phyloP scores from a whole-genome alignment of 345 rosid species.

The Populus euphratica region DNA sequence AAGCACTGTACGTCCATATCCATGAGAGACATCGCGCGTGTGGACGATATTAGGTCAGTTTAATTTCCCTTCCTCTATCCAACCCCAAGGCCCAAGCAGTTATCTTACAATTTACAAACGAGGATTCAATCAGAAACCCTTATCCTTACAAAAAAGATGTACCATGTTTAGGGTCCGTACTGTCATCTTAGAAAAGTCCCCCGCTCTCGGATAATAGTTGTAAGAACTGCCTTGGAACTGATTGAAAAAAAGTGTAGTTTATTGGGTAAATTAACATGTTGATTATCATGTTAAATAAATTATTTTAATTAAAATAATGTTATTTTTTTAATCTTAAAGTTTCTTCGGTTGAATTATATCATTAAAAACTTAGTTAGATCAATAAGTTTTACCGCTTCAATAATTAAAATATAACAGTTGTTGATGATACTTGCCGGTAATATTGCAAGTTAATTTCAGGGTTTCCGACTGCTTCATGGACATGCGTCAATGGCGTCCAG shows the following conservation, averaged over 20 bases:
- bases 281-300: no score
- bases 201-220: no score
- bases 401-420: background rate
- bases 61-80: background rate
- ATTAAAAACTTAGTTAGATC: no score
- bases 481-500: background rate
- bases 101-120: background rate
- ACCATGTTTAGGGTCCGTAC: background rate
- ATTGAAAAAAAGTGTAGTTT: no score
- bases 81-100: background rate
- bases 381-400: no score
- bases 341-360: no score
- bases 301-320: no score
- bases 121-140: background rate
- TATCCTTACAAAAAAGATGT: background rate
- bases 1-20: background rate
- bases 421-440: background rate
- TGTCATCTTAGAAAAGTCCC: no score
- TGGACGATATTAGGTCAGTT: constrained; percentile 6
- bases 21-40: constrained; percentile 31
- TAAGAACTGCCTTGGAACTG: no score
- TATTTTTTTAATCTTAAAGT: no score
- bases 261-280: no score
- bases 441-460: background rate
- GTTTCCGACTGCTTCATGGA: background rate